Evolutionary conservation across 2,329 filamentous ascomycete species (phyloP), one percentile per base, ranked within the genome.

Genomic region (Neofusicoccum cordaticola): DNA sequence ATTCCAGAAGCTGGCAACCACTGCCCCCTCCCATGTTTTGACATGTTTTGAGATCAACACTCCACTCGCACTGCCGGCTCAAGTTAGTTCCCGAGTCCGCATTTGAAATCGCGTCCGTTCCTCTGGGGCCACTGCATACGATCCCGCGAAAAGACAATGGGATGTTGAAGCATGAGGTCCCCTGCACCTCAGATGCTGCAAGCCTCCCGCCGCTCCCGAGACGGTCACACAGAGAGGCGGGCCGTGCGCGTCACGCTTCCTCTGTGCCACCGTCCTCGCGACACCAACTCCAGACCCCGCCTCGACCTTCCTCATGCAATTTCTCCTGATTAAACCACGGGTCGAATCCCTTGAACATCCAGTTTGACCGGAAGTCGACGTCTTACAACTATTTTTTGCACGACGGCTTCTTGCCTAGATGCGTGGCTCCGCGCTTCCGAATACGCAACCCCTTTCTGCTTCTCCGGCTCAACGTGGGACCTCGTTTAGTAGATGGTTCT

Each of bases 161-260:
- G 27, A 7, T 31, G 19, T 22, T 22, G 19, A 22, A 22, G 19
- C 19, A 2, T 22, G 19, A 22, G 19, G 19, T 22, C 19, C 37
- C 8, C 17, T 35, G 41, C 53, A 44, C 37, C n/a, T 8, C 27
- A 37, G 41, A 60, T 60, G 56, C 42, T 60, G 56, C 42, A 37
- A 35, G 27, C 41, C 42, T 58, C 56, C 56, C 56, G 42, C 42
- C 41, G 47, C 19, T 47, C 56, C 56, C 56, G 41, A 60, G 31
- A 3, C 27, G 12, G 56, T 60, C 9, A 27, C 42, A 60, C 56
- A 7, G 31, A 15, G 27, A 34, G 22, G 15, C 53, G 41, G 27
- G 27, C 56, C 42, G 41, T 60, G 56, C 53, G 27, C 53, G 19
- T 57, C 53, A 57, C 39, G 39, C 39, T 44, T 45, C 39, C 12